Conservation (phyloP, 106 monocot species). For the Apostasia ramifera region DNA sequence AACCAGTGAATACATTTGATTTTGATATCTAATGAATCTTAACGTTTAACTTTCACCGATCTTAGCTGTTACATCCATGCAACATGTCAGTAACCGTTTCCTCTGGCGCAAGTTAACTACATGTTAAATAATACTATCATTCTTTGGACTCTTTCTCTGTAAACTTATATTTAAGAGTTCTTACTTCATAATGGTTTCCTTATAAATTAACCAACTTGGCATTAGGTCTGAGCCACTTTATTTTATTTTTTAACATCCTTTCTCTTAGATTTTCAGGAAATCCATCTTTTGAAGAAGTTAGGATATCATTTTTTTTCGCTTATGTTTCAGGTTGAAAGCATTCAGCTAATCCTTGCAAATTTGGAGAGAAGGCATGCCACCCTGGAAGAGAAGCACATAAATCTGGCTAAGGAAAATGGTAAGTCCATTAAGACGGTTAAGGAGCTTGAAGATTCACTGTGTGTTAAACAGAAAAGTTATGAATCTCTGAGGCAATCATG, state of each 20-base stretch:
- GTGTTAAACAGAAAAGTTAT: slow-evolving; percentile 36
- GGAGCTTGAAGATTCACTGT: slow-evolving; percentile 37
- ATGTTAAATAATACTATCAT: neutral
- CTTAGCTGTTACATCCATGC: no score
- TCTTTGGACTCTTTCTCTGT: neutral
- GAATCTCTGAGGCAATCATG: slow-evolving; percentile 26
- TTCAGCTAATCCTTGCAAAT: neutral
- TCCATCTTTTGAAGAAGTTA: slow-evolving; percentile 6
- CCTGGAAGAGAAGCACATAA: slow-evolving; percentile 22
- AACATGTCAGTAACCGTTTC: no score
- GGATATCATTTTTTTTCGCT: slow-evolving; percentile 3
- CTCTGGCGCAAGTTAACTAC: neutral
- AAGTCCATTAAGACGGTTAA: slow-evolving; percentile 14
- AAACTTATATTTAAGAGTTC: no score
- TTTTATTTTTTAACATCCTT: neutral
- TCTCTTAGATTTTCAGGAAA: slow-evolving; percentile 3
- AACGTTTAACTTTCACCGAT: no score
- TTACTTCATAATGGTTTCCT: no score
- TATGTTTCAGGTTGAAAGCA: slow-evolving; percentile 4
- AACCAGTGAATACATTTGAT: no score
- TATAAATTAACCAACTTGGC: no score
- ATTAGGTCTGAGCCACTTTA: neutral
- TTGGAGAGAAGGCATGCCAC: slow-evolving; percentile 25
- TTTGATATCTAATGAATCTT: no score
- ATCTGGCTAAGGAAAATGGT: slow-evolving; percentile 45